Evolutionary conservation across 495 filamentous ascomycete genomes (phyloP).

Genomic region (Penicillium steckii): DNA sequence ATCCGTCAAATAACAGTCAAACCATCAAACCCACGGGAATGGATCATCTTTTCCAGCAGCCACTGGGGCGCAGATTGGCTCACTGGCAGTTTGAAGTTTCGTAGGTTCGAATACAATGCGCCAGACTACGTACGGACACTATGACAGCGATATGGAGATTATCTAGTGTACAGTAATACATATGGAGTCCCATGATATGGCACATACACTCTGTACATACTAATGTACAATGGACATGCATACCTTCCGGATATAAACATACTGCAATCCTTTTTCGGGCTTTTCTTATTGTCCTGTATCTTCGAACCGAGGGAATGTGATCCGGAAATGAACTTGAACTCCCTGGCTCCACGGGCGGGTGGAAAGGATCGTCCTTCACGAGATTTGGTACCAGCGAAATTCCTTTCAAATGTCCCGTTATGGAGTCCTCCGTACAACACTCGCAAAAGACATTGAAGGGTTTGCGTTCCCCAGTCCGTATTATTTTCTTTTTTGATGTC

Average conservation of each 20-base stretch:
- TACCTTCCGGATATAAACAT: too few species aligned
- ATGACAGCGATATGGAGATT: too few species aligned
- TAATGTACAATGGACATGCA: too few species aligned
- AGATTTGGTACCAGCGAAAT: neutral
- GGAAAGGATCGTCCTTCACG: neutral
- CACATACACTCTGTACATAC: neutral
- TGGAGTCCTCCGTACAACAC: too few species aligned
- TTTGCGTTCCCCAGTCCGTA: too few species aligned
- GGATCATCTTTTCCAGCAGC: constrained; percentile 32
- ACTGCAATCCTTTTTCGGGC: too few species aligned
- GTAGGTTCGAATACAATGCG: neutral
- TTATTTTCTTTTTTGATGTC: too few species aligned
- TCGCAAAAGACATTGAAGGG: neutral
- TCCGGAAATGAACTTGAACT: constrained; percentile 1
- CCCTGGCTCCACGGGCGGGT: neutral
- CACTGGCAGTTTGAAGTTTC: neutral
- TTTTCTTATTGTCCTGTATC: too few species aligned
- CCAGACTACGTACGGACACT: neutral
- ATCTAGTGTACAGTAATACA: too few species aligned
- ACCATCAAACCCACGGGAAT: constrained; percentile 26
- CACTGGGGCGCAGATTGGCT: constrained; percentile 14
- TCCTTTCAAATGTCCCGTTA: too few species aligned
- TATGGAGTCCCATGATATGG: too few species aligned
- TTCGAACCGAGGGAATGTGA: constrained; percentile 3
- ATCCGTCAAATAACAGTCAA: constrained; percentile 24